Conservation (phyloP, 306 rosid species). For the Elaeagnus macrophylla region DNA sequence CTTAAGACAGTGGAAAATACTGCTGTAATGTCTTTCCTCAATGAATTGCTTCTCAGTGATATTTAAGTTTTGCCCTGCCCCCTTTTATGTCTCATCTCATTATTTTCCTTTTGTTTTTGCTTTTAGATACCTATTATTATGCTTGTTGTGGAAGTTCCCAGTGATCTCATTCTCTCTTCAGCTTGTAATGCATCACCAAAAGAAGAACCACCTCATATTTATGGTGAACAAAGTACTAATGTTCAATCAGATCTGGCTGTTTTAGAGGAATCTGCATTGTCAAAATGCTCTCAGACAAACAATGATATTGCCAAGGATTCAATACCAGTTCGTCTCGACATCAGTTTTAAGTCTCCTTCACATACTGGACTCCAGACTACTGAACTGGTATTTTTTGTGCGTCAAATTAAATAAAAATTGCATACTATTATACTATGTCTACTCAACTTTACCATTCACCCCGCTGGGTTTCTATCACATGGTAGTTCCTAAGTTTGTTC, state of each 20-base stretch:
- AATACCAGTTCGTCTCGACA: slow-evolving; percentile 76
- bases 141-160: slow-evolving; percentile 96
- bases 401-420: slow-evolving; percentile 2
- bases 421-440: neutral
- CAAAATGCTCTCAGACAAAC: slow-evolving; percentile 42
- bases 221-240: slow-evolving; percentile 38
- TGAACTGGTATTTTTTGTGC: slow-evolving; percentile 47
- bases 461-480: too few relatives aligned
- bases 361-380: slow-evolving; percentile 96
- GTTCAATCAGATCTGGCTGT: slow-evolving; percentile 34
- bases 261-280: slow-evolving; percentile 48
- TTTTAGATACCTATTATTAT: slow-evolving; percentile 83
- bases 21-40: slow-evolving; percentile 50
- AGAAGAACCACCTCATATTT: slow-evolving; percentile 37
- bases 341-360: slow-evolving; percentile 84
- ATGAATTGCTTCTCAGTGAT: slow-evolving; percentile 3
- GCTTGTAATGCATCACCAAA: slow-evolving; percentile 65
- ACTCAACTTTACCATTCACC: too few relatives aligned
- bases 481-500: too few relatives aligned
- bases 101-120: slow-evolving; percentile 10
- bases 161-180: slow-evolving; percentile 47
- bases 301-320: slow-evolving; percentile 39
- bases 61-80: slow-evolving; percentile 15
- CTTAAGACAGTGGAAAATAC: slow-evolving; percentile 92
- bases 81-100: slow-evolving; percentile 19